These are phyloP conservation scores for Kingdonia uniflora DNA, from an alignment of 164 flowering plant species.

Conservation along the genomic window DNA sequence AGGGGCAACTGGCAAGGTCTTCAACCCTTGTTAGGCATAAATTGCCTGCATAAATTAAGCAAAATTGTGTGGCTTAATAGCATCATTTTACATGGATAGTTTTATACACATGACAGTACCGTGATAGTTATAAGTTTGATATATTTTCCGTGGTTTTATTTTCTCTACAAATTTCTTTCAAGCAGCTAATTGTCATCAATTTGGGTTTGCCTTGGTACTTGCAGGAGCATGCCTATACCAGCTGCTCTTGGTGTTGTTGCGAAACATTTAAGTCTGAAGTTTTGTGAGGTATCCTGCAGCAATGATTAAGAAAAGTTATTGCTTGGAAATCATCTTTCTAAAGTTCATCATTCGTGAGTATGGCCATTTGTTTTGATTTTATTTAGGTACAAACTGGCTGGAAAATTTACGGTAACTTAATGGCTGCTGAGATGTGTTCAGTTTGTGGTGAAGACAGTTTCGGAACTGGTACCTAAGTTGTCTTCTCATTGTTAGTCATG, in stretches of 20 bases:
- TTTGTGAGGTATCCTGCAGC: slow-evolving; percentile 60
- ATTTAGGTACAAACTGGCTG: slow-evolving; percentile 96
- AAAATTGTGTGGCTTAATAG: not conserved
- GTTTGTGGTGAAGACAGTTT: too few species aligned
- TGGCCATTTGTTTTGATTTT: slow-evolving; percentile 7
- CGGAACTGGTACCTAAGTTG: slow-evolving; percentile 99
- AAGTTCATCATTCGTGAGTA: slow-evolving; percentile 1
- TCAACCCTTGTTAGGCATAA: too few species aligned
- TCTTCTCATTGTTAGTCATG: too few species aligned
- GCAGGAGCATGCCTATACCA: slow-evolving; percentile 99
- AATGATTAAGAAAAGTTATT: not conserved
- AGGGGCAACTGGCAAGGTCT: too few species aligned
- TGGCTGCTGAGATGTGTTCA: too few species aligned
- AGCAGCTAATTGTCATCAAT: not conserved
- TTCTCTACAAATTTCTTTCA: not conserved
- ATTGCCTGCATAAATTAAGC: too few species aligned
- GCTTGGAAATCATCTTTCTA: not conserved
- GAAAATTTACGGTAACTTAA: slow-evolving; percentile 98
- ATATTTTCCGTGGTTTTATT: not conserved
- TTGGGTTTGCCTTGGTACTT: slow-evolving; percentile 14
- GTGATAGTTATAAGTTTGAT: not conserved
- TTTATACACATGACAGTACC: too few species aligned
- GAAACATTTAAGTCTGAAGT: slow-evolving; percentile 61
- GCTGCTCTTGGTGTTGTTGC: slow-evolving; percentile 99
- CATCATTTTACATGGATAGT: not conserved